phyloP scores from a whole-genome alignment of 2,329 filamentous ascomycete species.

The Aspergillus sp. region DNA sequence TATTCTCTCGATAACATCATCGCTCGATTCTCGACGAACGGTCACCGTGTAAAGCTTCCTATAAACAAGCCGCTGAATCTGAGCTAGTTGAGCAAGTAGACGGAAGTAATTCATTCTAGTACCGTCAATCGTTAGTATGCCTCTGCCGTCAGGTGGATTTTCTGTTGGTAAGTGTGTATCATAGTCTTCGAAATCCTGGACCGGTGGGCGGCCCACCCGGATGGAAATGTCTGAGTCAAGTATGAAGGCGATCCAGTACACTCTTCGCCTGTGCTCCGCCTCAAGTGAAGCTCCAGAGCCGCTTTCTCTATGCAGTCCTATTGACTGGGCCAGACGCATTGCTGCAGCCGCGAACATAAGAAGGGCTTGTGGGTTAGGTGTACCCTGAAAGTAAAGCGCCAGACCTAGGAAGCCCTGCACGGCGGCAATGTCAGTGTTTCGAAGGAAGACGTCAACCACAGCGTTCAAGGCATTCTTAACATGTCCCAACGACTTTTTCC shows the following conservation, averaged over 20 bases:
- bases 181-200: slow-evolving; percentile 21
- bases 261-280: slow-evolving; percentile 20
- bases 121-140: slow-evolving; percentile 11
- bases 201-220: slow-evolving; percentile 21
- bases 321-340: slow-evolving; percentile 25
- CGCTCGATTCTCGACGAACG: not conserved
- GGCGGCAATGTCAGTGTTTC: slow-evolving; percentile 18
- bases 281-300: slow-evolving; percentile 11
- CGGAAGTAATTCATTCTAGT: slow-evolving; percentile 18
- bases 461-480: slow-evolving; percentile 24
- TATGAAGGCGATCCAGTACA: slow-evolving; percentile 26
- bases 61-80: slow-evolving; percentile 17
- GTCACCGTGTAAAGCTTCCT: slow-evolving; percentile 14
- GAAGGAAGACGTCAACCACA: slow-evolving; percentile 20
- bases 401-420: slow-evolving; percentile 23
- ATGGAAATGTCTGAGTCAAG: slow-evolving; percentile 27
- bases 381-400: slow-evolving; percentile 26
- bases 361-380: slow-evolving; percentile 24
- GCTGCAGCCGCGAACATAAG: slow-evolving; percentile 25
- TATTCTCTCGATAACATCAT: slow-evolving; percentile 3
- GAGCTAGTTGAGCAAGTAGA: slow-evolving; percentile 17
- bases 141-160: slow-evolving; percentile 13
- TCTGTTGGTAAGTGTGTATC: slow-evolving; percentile 17
- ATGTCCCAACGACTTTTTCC: slow-evolving; percentile 22
- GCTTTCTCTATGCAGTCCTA: slow-evolving; percentile 23